Evolutionary conservation across 345 rosid genomes (phyloP), one percentile per base, ranked within the genome.

Genomic region (Acer saccharum): DNA sequence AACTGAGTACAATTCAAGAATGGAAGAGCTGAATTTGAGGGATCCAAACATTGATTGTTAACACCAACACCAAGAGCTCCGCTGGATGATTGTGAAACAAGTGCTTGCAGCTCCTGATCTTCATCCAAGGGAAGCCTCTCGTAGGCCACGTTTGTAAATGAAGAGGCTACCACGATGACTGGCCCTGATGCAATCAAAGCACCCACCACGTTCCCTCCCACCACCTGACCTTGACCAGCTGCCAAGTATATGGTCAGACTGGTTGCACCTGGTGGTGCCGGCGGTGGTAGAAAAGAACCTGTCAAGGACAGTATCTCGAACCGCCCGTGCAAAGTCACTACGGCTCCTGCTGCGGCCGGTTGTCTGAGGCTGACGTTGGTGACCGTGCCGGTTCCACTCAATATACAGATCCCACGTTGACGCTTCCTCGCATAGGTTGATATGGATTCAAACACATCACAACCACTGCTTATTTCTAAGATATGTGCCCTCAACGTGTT

Each of bases 221-320:
- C 86, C 21, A 87, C 87, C 76, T 87, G 88, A 1, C 90, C 88
- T 69, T 87, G 90, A 8, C 88, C 87, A 7, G 88, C 88, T 8
- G 87, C 84, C 35, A 87, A 72, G 68, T 81, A 85, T 48, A 85
- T 79, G 2, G 90, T 83, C 44, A 87, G 62, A 66, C 88, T 82
- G n/a, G 88, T 83, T 8, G 90, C 90, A 3, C 87, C 90, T 0
- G 90, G 88, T 1, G 90, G 90, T 0, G 90, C 90, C 9, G 87
- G 90, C 29, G 87, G 87, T 1, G 90, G 87, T 41, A 87, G 72
- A 79, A 85, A 85, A 7, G 90, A 83, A 23, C 90, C 90, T 0
- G 87, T 77, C 55, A 87, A 39, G 20, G 90, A 87, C 68, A 87
- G 81, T 55, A 87, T 85, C 84, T 87, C 90, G 61, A 85, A 87